These are phyloP conservation scores for Mycosphaerella sp. DNA, from an alignment of 2,329 filamentous ascomycete genomes.

Conservation along the genomic window DNA sequence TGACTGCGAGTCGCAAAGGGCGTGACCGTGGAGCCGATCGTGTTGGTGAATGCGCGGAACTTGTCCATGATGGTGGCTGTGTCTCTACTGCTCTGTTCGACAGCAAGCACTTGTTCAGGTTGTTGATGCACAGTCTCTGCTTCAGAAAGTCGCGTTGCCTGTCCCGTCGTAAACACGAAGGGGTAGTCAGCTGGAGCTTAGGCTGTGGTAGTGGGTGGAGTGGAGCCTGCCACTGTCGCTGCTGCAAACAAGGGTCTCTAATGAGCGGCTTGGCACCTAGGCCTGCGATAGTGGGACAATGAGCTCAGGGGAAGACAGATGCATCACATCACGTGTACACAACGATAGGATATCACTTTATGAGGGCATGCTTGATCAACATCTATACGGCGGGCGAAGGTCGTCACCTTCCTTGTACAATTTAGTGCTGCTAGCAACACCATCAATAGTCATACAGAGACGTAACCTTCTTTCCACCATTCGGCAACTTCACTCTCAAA, in stretches of 20 bases:
- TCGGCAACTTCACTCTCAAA: slow-evolving; percentile 39
- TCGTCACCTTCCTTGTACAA: too few relatives aligned
- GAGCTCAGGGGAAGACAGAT: too few relatives aligned
- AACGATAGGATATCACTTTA: too few relatives aligned
- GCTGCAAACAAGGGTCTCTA: too few relatives aligned
- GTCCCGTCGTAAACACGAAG: not conserved
- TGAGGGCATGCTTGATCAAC: too few relatives aligned
- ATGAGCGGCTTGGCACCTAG: too few relatives aligned
- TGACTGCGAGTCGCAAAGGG: slow-evolving; percentile 91
- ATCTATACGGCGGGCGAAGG: too few relatives aligned
- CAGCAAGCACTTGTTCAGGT: not conserved
- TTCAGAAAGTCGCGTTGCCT: not conserved
- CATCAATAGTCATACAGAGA: slow-evolving; percentile 20
- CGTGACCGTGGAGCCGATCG: slow-evolving; percentile 71
- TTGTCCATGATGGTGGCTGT: slow-evolving; percentile 54
- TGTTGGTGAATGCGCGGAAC: slow-evolving; percentile 55
- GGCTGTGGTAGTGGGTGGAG: too few relatives aligned
- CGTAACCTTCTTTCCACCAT: slow-evolving; percentile 38
- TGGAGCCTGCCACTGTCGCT: too few relatives aligned
- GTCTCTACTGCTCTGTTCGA: not conserved
- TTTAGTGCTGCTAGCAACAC: too few relatives aligned
- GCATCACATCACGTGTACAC: too few relatives aligned
- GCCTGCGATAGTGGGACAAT: too few relatives aligned
- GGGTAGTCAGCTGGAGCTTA: not conserved
- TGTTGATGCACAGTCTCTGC: not conserved